Conservation (phyloP, 768 basidiomycete species). For the Tricholoma hemisulphureum region DNA sequence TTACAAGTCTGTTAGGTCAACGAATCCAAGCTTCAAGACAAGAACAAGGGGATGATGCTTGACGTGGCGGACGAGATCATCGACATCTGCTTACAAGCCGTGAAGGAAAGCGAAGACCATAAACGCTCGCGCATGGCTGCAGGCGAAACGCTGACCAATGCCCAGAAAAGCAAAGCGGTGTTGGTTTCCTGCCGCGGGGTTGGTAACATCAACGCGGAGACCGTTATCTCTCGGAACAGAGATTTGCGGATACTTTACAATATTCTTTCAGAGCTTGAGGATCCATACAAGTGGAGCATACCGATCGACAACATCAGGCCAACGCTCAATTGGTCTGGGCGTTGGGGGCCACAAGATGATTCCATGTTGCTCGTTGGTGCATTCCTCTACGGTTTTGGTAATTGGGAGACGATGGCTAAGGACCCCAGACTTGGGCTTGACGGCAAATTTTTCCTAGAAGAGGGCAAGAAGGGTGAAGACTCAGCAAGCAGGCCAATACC, state of each 20-base stretch:
- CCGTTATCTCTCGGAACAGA: constrained; percentile 83
- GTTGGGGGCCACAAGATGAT: constrained; percentile 91
- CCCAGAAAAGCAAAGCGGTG: constrained; percentile 96
- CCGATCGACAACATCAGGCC: constrained; percentile 93
- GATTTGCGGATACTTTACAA: constrained; percentile 87
- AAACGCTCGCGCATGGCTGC: constrained; percentile 72
- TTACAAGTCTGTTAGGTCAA: constrained; percentile 52
- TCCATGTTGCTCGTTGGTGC: constrained; percentile 94
- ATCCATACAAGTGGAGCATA: constrained; percentile 80
- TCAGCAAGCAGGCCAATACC: constrained; percentile 84
- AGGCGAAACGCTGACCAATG: constrained; percentile 87
- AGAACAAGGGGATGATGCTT: constrained; percentile 89
- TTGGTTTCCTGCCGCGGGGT: constrained; percentile 88
- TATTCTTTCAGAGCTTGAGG: constrained; percentile 69
- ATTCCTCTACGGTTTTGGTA: constrained; percentile 90
- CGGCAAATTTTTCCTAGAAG: constrained; percentile 97
- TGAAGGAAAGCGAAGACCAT: constrained; percentile 80
- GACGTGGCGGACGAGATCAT: constrained; percentile 93
- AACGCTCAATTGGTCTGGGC: constrained; percentile 94
- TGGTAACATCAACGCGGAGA: constrained; percentile 95
- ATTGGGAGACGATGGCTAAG: constrained; percentile 94
- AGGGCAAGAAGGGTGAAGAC: constrained; percentile 93
- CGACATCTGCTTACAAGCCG: constrained; percentile 76
- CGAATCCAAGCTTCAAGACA: constrained; percentile 89
- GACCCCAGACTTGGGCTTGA: constrained; percentile 79